Evolutionary conservation across 805 yeast genomes (phyloP).

Genomic region (Saccharomycopsis schoenii): DNA sequence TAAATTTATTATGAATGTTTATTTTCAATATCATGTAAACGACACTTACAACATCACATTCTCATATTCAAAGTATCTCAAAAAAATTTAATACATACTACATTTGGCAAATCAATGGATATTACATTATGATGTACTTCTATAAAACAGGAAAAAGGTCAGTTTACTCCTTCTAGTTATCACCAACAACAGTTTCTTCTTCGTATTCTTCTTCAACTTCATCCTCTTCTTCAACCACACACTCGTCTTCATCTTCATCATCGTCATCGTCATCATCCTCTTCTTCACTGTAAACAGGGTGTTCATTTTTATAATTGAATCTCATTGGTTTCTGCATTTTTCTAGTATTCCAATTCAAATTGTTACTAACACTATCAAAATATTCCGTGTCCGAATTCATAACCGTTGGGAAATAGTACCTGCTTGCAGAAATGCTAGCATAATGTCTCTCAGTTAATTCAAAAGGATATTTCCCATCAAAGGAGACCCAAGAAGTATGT

Average conservation of each 20-base stretch:
- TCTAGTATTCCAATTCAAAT: conserved; percentile 88
- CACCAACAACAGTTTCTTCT: not conserved
- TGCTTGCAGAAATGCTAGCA: conserved; percentile 74
- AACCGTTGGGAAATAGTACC: conserved; percentile 92
- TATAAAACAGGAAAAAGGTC: not conserved
- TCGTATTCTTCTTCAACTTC: not conserved
- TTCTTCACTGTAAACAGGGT: not conserved
- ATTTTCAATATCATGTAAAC: too few species aligned
- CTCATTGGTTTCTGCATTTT: conserved; percentile 66
- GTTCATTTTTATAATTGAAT: conserved; percentile 6
- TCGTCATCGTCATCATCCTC: not conserved
- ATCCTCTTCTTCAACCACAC: not conserved
- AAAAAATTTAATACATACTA: too few species aligned
- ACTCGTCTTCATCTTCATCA: not conserved
- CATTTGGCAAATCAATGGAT: not conserved
- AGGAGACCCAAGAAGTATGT: conserved; percentile 87
- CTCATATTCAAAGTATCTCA: too few species aligned
- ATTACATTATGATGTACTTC: not conserved
- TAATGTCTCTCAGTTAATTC: conserved; percentile 79
- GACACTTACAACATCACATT: too few species aligned
- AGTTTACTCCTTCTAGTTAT: not conserved
- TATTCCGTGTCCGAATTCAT: conserved; percentile 63
- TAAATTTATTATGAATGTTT: too few species aligned
- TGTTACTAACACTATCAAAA: conserved; percentile 75
- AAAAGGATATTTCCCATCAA: conserved; percentile 85